phyloP scores from a whole-genome alignment of 2,329 filamentous ascomycete species.

The Ophiostoma pallidulum region DNA sequence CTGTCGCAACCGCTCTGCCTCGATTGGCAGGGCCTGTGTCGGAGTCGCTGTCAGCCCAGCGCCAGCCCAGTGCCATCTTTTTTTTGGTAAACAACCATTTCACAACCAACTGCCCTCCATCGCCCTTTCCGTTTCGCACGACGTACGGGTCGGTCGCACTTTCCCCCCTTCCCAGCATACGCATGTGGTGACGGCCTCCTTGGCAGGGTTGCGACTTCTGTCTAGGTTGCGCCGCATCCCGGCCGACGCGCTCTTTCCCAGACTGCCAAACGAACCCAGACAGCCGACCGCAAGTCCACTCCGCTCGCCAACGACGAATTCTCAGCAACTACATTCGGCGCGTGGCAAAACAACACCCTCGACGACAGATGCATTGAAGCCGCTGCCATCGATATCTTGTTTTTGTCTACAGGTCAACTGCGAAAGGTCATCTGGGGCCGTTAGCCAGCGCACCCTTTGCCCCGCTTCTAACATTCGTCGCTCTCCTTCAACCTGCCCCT shows the following conservation, averaged over 20 bases:
- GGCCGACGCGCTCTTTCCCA: slow-evolving; percentile 1
- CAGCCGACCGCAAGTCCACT: background rate
- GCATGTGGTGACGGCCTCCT: background rate
- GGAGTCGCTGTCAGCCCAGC: background rate
- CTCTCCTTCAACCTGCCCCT: no score
- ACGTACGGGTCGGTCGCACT: background rate
- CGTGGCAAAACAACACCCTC: no score
- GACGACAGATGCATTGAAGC: no score
- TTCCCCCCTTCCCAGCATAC: background rate
- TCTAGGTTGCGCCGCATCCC: background rate
- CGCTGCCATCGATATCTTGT: no score
- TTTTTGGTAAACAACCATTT: background rate
- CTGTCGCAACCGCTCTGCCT: slow-evolving; percentile 1
- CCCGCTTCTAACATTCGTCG: no score
- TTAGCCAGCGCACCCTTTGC: no score
- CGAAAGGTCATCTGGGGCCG: no score
- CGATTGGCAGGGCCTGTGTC: background rate
- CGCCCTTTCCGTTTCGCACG: no score
- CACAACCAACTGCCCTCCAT: background rate
- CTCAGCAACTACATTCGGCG: no score
- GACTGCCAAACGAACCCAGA: background rate
- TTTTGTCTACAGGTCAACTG: no score
- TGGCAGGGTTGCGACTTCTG: background rate
- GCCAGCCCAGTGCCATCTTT: background rate
- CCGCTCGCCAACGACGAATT: background rate